These are phyloP conservation scores for Kwoniella heveanensis DNA, from an alignment of 768 basidiomycete species.

Conservation along the genomic window DNA sequence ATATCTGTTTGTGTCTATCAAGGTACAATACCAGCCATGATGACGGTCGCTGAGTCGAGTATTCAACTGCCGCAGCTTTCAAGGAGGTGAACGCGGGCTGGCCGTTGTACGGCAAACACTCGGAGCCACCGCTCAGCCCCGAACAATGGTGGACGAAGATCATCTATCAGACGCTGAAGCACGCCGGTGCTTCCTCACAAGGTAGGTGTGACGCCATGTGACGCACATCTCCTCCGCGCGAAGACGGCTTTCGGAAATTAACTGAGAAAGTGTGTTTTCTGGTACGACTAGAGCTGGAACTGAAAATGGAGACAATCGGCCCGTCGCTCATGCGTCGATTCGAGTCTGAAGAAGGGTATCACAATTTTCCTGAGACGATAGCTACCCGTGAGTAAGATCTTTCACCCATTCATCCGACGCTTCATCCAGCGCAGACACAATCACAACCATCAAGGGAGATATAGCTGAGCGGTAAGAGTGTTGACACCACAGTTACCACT, in stretches of 20 bases:
- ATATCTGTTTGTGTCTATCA: too few relatives aligned
- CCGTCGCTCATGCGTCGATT: conserved; percentile 46
- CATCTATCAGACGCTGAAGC: conserved; percentile 40
- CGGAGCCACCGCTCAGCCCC: conserved; percentile 34
- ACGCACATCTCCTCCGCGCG: too few relatives aligned
- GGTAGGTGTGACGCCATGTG: too few relatives aligned
- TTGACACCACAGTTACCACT: conserved; percentile 38
- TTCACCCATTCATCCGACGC: too few relatives aligned
- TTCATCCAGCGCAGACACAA: too few relatives aligned
- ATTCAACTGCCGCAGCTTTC: conserved; percentile 43
- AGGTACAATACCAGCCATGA: too few relatives aligned
- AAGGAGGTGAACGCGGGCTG: conserved; percentile 29
- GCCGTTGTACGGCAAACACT: conserved; percentile 48
- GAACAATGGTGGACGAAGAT: conserved; percentile 52
- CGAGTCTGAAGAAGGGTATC: conserved; percentile 48
- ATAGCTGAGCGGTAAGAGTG: too few relatives aligned
- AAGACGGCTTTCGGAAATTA: too few relatives aligned
- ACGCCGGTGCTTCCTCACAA: conserved; percentile 35
- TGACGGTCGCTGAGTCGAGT: too few relatives aligned
- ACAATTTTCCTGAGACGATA: conserved; percentile 47
- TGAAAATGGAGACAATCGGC: conserved; percentile 28
- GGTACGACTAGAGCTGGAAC: conserved; percentile 29
- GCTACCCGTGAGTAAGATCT: conserved; percentile 35
- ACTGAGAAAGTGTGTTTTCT: neutral
- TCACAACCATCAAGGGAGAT: too few relatives aligned